Evolutionary conservation across 169 alveolate species (phyloP), one percentile per base, ranked within the genome.

Genomic region (Miamiensis avidus): DNA sequence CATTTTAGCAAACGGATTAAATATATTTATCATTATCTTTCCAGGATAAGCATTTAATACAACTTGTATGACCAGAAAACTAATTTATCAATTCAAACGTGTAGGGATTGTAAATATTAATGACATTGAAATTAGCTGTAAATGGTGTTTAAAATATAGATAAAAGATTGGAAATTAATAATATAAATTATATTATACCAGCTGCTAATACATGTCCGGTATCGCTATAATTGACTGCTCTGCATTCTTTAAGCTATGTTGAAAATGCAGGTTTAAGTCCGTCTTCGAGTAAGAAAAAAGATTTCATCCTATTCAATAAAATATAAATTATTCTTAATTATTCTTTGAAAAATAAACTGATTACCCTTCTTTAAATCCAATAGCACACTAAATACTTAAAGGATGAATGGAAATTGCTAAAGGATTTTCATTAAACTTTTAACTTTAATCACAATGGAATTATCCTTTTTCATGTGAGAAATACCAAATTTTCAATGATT

Each of bases 341-440:
- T 49, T 49, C 4, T 49, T 11, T 49, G 4, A 49, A 49, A 20
- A 49, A 11, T 49, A 11, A 49, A 11, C 20, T 49, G 4, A 49
- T 49, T 49, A 49, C 69, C 20, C 69, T 49, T 49, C 69, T 49
- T 49, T 49, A 49, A 49, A 49, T 11, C 69, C 69, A 26, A 85
- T 79, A 25, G 86, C 86, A 74, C 89, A 85, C 34, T 85, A 74
- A 78, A 74, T 32, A 34, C 82, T 78, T 34, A 85, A 64, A 26
- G 89, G 89, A 74, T 85, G 89, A 27, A 85, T 74, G 29, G 89
- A 82, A 0, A 85, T 82, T n/a, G 82, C 65, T 29, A 78, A 74
- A 34, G 89, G 89, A 30, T 74, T 74, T 79, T 78, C 86, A 72
- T 85, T 85, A 75, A 85, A 85, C 20, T 49, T 49, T 11, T 49